Conservation (phyloP, 768 basidiomycete species). For the Kondoa malvinella region DNA sequence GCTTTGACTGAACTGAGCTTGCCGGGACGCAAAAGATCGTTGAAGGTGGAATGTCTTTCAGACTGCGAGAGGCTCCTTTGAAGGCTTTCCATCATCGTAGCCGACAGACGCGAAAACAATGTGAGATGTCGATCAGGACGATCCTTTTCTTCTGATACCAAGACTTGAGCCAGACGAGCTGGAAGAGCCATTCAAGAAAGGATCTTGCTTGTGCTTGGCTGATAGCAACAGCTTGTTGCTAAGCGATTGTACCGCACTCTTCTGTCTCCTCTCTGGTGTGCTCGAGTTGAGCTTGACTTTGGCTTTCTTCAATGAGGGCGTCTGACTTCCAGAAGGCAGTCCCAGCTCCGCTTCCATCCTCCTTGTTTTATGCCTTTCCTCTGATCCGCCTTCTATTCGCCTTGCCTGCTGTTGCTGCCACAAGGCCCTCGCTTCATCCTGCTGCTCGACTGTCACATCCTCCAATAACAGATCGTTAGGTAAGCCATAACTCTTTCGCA, state of each 20-base stretch:
- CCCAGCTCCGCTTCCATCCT: neutral
- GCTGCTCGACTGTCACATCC: neutral
- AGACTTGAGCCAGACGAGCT: neutral
- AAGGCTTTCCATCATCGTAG: no score
- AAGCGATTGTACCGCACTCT: neutral
- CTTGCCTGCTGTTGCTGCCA: neutral
- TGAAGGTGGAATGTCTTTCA: no score
- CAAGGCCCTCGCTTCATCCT: neutral
- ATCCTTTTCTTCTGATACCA: no score
- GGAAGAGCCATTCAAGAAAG: neutral
- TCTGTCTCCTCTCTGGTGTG: neutral
- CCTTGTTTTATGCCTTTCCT: neutral
- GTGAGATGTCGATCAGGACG: no score
- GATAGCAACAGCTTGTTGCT: neutral
- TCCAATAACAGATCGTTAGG: conserved; percentile 1
- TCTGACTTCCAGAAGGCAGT: neutral
- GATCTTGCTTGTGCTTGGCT: neutral
- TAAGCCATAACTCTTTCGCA: neutral
- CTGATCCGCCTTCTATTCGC: neutral
- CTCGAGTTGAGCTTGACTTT: neutral
- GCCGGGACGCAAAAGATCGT: no score
- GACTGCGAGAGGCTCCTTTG: no score
- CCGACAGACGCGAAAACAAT: no score
- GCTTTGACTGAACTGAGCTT: no score
- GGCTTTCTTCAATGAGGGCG: neutral